A percentile compares a stretch with the other conserved stretches of the same genome.
Conservation (phyloP, 2,329 filamentous ascomycete genomes). For the Trichoderma asperellum region DNA sequence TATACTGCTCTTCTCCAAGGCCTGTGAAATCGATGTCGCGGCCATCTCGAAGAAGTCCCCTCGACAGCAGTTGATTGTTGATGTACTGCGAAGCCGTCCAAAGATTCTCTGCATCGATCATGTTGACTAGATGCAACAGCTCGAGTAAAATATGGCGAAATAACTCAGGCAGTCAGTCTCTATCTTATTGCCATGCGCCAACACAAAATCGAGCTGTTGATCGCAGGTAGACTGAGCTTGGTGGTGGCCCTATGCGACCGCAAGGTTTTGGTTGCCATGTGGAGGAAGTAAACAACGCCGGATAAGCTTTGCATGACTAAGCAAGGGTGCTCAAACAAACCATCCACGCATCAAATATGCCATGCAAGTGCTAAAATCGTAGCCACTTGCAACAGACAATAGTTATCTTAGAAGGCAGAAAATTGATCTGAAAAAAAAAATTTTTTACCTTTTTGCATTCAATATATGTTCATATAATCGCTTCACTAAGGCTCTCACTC, state of each 20-base stretch:
- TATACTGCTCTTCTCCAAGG: conserved; percentile 64
- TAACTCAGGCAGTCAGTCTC: not conserved
- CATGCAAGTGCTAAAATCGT: not conserved
- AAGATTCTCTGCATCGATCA: conserved; percentile 65
- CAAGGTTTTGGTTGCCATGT: conserved; percentile 43
- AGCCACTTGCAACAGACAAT: not conserved
- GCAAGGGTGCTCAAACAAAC: not conserved
- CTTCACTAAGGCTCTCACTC: too few relatives aligned
- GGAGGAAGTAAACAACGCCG: conserved; percentile 47
- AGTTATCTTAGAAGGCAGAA: too few relatives aligned
- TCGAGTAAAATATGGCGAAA: not conserved
- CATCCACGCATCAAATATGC: not conserved
- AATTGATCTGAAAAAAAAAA: too few relatives aligned
- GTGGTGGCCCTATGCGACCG: conserved; percentile 10
- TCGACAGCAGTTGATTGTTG: conserved; percentile 71
- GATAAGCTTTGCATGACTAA: conserved; percentile 35
- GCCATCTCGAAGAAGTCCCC: conserved; percentile 68
- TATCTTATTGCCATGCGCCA: not conserved
- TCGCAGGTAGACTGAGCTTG: not conserved
- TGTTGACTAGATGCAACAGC: conserved; percentile 36
- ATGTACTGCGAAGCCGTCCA: conserved; percentile 71
- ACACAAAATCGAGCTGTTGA: not conserved
- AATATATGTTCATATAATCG: too few relatives aligned
- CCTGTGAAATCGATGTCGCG: conserved; percentile 81
- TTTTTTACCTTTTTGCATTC: too few relatives aligned